Evolutionary conservation across 2,329 filamentous ascomycete species (phyloP), one percentile per base, ranked within the genome.

Genomic region (Aureobasidium sp.): DNA sequence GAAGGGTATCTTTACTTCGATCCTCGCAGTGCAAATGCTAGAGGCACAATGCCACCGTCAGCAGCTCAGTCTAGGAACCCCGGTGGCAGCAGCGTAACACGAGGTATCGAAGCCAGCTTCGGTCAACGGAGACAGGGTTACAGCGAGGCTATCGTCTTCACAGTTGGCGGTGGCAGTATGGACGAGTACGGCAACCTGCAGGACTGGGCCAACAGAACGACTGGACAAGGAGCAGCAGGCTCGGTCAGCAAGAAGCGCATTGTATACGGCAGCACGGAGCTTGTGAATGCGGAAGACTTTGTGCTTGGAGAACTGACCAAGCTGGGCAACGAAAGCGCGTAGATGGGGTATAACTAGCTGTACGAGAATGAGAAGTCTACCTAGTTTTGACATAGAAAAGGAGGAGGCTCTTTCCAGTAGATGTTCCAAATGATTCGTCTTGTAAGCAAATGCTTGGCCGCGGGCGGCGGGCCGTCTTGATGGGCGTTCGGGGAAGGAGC

Each of bases 1-100:
- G 94, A 99, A 71, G 87, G 89, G 68, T 99, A 96, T 69, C 84
- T 97, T 31, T 99, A 96, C 79, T 99, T 96, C 71, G 95, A 99
- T 71, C 94, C 94, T 0, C 85, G 93, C 57, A 95, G 89, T 64
- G 89, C 93, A 31, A 96, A 96, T 69, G 94, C 94, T 0, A 84
- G 94, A 47, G 94, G 94, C 25, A 95, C 88, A 3, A 89, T 96
- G 81, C 92, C 92, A 15, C 88, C 90, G 4, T 87, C 88, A 0
- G 88, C 87, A 79, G 64, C 69, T 47, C 66, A 79, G 80, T 66
- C 69, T 9, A 70, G 73, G 46, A 73, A 71, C 43, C 73, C 75
- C 62, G 63, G 59, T 66, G 66, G 61, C 69, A 61, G 46, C 38
- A 60, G 37, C 33, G 63, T 67, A 21, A 74, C 70, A 37, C 73